Evolutionary conservation across 495 filamentous ascomycete species (phyloP).

Genomic region (Trichoderma reesei): DNA sequence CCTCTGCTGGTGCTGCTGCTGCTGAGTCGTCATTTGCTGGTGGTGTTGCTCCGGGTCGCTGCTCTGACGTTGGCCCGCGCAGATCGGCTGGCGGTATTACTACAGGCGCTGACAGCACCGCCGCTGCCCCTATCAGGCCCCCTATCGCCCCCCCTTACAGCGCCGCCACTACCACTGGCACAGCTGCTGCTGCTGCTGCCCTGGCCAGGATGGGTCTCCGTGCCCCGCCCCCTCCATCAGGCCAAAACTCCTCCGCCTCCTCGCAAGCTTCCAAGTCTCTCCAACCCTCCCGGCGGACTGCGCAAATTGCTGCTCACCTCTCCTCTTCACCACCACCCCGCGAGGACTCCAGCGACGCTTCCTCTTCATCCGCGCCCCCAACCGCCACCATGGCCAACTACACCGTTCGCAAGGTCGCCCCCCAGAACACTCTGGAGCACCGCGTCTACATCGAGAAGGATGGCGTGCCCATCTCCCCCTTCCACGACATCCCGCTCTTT

Average conservation of each 20-base stretch:
- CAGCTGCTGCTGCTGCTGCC: neutral
- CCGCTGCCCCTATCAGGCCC: neutral
- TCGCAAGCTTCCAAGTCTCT: slow-evolving; percentile 20
- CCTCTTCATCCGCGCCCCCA: slow-evolving; percentile 13
- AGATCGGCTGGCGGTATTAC: neutral
- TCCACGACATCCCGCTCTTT: slow-evolving; percentile 97
- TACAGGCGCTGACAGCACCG: neutral
- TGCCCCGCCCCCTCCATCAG: slow-evolving; percentile 7
- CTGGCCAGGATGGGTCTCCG: neutral
- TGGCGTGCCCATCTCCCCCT: slow-evolving; percentile 85
- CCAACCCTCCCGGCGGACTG: slow-evolving; percentile 33
- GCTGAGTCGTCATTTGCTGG: no score
- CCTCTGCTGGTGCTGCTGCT: no score
- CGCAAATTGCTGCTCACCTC: slow-evolving; percentile 49
- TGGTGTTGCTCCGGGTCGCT: no score
- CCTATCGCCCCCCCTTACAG: neutral
- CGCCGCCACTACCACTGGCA: neutral
- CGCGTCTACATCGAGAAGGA: slow-evolving; percentile 96
- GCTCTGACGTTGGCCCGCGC: no score
- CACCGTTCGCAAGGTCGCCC: slow-evolving; percentile 72
- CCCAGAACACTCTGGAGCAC: slow-evolving; percentile 90
- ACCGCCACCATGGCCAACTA: slow-evolving; percentile 47
- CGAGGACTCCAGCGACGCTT: slow-evolving; percentile 11
- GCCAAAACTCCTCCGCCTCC: slow-evolving; percentile 16
- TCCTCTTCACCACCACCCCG: slow-evolving; percentile 12